Conservation (phyloP, 345 rosid species). For the Reutealis trisperma region DNA sequence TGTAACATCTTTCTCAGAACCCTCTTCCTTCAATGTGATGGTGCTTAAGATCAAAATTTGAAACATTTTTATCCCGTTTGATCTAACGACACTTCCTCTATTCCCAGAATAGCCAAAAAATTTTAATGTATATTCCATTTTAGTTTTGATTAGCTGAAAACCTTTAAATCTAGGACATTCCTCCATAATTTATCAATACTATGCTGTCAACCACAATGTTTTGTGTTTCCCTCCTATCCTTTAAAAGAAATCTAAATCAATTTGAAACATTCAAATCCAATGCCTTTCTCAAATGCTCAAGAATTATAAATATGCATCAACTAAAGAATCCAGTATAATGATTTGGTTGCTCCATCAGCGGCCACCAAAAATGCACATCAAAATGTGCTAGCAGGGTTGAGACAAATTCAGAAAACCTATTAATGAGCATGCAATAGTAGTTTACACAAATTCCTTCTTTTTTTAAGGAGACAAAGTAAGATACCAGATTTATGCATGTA, state of each 20-base stretch:
- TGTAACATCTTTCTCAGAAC: no score
- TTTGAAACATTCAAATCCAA: not conserved
- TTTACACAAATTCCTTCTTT: not conserved
- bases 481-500: not conserved
- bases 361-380: not conserved
- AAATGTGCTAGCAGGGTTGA: not conserved
- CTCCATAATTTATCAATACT: no score
- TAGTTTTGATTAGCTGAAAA: not conserved
- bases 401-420: not conserved
- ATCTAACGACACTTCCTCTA: not conserved
- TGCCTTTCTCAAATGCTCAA: not conserved
- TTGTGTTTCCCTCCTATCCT: not conserved
- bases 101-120: not conserved
- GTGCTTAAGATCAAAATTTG: not conserved
- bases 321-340: not conserved
- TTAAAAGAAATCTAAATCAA: not conserved
- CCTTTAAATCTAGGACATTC: not conserved
- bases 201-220: not conserved
- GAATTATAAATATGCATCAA: not conserved
- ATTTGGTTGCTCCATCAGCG: not conserved
- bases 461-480: not conserved
- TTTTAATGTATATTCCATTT: not conserved
- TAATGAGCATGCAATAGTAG: not conserved
- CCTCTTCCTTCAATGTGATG: not conserved
- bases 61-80: no score